Evolutionary conservation across 257 asterid species (phyloP).

Genomic region (Buddleja alternifolia): DNA sequence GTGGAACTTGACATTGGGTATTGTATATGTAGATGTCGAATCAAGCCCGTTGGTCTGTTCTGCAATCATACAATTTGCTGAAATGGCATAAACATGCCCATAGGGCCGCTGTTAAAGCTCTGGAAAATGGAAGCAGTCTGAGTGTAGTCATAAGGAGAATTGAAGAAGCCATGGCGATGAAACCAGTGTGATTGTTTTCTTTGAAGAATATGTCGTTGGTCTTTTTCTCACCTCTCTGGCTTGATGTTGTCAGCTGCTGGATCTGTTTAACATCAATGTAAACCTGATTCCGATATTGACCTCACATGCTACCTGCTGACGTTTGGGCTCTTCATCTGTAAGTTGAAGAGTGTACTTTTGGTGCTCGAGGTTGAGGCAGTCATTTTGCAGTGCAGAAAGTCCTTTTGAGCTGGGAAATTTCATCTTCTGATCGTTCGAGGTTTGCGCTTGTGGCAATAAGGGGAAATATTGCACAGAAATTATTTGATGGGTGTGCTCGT

Average conservation of each 20-base stretch:
- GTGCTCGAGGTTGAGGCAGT: not conserved
- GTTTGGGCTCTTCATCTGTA: not conserved
- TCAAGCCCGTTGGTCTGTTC: constrained; percentile 97
- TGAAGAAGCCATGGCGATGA: constrained; percentile 75
- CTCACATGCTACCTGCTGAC: not conserved
- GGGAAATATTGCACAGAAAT: too few relatives aligned
- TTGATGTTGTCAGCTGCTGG: not conserved
- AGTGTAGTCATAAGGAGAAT: constrained; percentile 69
- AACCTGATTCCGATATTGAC: not conserved
- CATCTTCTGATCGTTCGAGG: not conserved
- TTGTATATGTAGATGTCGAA: constrained; percentile 70
- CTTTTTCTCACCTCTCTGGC: constrained; percentile 1
- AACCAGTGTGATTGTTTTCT: constrained; percentile 22
- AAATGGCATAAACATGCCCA: constrained; percentile 89
- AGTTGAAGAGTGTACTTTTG: not conserved
- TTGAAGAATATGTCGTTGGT: constrained; percentile 5
- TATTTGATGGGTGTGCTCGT: not conserved
- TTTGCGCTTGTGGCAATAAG: not conserved
- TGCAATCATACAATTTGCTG: constrained; percentile 86
- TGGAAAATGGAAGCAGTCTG: constrained; percentile 71
- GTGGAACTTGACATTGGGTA: not conserved
- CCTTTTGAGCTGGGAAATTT: not conserved
- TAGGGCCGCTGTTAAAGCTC: constrained; percentile 75
- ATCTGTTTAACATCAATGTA: not conserved
- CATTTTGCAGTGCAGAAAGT: not conserved